These are phyloP conservation scores for Lachnellula cervina DNA, from an alignment of 2,329 filamentous ascomycete genomes.

Conservation along the genomic window DNA sequence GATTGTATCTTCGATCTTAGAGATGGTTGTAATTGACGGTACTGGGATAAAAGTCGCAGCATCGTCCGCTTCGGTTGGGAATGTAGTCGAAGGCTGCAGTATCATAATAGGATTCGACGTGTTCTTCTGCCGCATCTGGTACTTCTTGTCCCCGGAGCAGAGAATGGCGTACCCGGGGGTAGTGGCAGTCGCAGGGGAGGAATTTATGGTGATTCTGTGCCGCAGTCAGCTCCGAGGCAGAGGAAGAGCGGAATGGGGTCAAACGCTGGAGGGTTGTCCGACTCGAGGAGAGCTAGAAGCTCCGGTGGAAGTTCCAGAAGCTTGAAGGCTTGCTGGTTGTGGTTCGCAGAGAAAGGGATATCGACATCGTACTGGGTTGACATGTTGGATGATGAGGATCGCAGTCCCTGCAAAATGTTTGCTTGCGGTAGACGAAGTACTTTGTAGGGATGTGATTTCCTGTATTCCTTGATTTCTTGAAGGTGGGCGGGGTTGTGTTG, in stretches of 20 bases:
- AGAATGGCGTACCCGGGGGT: conserved; percentile 47
- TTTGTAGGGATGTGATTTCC: not conserved
- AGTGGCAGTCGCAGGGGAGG: conserved; percentile 32
- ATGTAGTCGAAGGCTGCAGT: conserved; percentile 35
- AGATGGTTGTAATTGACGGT: conserved; percentile 43
- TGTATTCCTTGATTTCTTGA: not conserved
- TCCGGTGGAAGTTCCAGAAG: conserved; percentile 59
- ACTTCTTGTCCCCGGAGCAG: conserved; percentile 47
- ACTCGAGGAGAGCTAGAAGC: conserved; percentile 50
- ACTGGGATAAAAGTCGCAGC: conserved; percentile 27
- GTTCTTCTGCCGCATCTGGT: conserved; percentile 60
- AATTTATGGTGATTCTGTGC: conserved; percentile 26
- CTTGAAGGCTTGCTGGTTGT: conserved; percentile 49
- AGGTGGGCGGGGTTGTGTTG: not conserved
- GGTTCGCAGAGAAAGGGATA: conserved; percentile 47
- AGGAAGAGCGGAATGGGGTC: conserved; percentile 15
- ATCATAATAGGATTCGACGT: conserved; percentile 63
- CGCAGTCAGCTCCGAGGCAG: too few relatives aligned
- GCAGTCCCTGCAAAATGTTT: not conserved
- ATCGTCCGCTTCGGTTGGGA: conserved; percentile 19
- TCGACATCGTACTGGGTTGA: conserved; percentile 33
- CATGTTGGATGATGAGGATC: conserved; percentile 16
- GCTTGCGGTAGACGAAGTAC: not conserved
- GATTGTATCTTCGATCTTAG: conserved; percentile 57
- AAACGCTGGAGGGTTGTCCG: conserved; percentile 48